phyloP scores from a whole-genome alignment of 148 eudicot species.

The Silene latifolia region DNA sequence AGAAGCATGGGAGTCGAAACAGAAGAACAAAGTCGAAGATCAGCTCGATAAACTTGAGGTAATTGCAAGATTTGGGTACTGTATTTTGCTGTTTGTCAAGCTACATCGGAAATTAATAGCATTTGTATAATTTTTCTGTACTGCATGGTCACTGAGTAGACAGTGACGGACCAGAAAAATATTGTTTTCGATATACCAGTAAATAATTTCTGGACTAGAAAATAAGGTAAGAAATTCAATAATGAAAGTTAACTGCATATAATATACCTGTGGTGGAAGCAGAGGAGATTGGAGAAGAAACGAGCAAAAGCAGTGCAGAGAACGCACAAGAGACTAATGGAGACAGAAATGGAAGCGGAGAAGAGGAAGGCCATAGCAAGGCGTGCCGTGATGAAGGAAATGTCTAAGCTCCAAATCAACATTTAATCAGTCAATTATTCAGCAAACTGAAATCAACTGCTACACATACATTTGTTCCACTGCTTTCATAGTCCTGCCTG shows the following conservation, averaged over 20 bases:
- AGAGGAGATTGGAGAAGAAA: conserved; percentile 30
- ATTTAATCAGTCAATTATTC: neutral
- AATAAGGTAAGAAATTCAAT: no score
- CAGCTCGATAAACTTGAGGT: conserved; percentile 31
- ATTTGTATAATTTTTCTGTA: no score
- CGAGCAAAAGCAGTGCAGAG: conserved; percentile 23
- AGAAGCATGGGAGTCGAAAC: conserved; percentile 29
- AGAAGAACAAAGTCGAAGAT: conserved; percentile 17
- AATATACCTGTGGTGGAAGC: neutral
- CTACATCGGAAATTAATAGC: no score
- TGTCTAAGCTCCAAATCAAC: conserved; percentile 17
- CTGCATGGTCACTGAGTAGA: no score
- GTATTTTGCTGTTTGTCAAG: no score
- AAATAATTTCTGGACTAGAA: no score
- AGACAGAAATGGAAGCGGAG: conserved; percentile 26
- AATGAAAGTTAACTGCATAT: neutral
- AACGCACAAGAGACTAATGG: conserved; percentile 24
- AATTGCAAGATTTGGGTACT: neutral
- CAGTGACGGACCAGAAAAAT: no score
- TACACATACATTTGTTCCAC: neutral
- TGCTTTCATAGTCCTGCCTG: neutral
- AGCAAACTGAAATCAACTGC: neutral
- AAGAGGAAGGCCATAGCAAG: conserved; percentile 24
- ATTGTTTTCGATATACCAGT: no score
- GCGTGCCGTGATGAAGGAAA: conserved; percentile 22